phyloP scores from a whole-genome alignment of 1,284 basidiomycete species.

The Pulveroboletus sp. region DNA sequence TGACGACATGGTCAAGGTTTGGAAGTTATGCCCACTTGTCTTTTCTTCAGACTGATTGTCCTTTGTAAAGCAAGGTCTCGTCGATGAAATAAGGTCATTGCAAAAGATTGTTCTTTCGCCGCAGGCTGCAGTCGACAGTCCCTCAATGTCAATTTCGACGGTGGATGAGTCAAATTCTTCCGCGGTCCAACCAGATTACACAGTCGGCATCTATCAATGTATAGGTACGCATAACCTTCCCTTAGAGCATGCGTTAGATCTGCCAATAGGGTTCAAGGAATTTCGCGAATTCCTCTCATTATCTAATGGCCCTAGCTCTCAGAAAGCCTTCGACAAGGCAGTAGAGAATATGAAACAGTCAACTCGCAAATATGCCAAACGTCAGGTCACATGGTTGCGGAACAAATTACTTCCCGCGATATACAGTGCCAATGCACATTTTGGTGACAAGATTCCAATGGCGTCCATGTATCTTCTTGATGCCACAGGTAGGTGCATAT shows the following conservation, averaged over 20 bases:
- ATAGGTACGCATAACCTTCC: constrained; percentile 61
- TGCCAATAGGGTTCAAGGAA: constrained; percentile 80
- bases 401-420: constrained; percentile 87
- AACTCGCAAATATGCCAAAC: constrained; percentile 90
- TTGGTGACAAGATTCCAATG: constrained; percentile 23
- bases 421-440: constrained; percentile 48
- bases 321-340: constrained; percentile 55
- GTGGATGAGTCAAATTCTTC: background rate
- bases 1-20: constrained; percentile 86
- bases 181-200: constrained; percentile 52
- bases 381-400: constrained; percentile 90
- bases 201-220: constrained; percentile 89
- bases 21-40: background rate
- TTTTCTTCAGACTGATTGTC: constrained; percentile 11
- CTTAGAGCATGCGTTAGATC: background rate
- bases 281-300: constrained; percentile 68
- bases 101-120: constrained; percentile 38
- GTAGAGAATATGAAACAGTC: constrained; percentile 82
- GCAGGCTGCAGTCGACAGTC: background rate
- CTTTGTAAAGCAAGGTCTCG: constrained; percentile 66
- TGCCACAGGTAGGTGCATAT: constrained; percentile 59
- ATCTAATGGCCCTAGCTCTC: constrained; percentile 43
- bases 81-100: constrained; percentile 76
- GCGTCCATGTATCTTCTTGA: constrained; percentile 67
- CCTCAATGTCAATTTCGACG: no score